Evolutionary conservation across 345 rosid genomes (phyloP).

Genomic region (Microcos paniculata): DNA sequence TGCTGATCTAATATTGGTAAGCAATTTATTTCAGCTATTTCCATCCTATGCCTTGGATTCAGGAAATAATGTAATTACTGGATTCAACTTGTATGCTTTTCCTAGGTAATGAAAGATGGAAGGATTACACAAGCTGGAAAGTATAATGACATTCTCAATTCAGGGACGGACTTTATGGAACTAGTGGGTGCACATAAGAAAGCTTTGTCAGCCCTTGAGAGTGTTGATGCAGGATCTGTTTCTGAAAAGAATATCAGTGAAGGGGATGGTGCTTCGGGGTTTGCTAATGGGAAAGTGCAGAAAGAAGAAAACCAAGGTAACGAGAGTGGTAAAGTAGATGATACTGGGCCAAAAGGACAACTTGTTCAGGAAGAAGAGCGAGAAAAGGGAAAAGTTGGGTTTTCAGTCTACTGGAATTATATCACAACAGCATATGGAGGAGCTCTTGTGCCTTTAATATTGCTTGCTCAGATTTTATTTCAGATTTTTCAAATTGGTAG

Average conservation of each 20-base stretch:
- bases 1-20: slow-evolving; percentile 75
- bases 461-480: slow-evolving; percentile 60
- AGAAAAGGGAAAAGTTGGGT: slow-evolving; percentile 74
- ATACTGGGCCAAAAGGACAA: slow-evolving; percentile 47
- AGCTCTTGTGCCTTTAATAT: slow-evolving; percentile 66
- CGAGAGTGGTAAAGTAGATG: slow-evolving; percentile 36
- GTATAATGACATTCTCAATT: slow-evolving; percentile 57
- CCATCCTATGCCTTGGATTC: background rate
- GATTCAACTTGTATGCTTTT: slow-evolving; percentile 11
- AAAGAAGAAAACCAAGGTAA: slow-evolving; percentile 32
- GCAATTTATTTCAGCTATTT: slow-evolving; percentile 19
- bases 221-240: slow-evolving; percentile 33
- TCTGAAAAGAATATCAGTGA: slow-evolving; percentile 27
- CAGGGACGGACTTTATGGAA: slow-evolving; percentile 73
- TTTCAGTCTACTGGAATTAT: slow-evolving; percentile 62
- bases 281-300: slow-evolving; percentile 15
- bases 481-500: slow-evolving; percentile 75
- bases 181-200: slow-evolving; percentile 72
- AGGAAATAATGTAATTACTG: background rate
- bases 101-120: slow-evolving; percentile 82
- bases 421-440: slow-evolving; percentile 69
- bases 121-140: slow-evolving; percentile 73
- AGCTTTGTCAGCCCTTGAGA: slow-evolving; percentile 56
- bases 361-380: slow-evolving; percentile 83
- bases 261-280: slow-evolving; percentile 22